Percentiles rank a stretch among this genome's conserved stretches.
Evolutionary conservation across 352 stramenopile species (phyloP).

Genomic region (Pythium vanterpoolii): DNA sequence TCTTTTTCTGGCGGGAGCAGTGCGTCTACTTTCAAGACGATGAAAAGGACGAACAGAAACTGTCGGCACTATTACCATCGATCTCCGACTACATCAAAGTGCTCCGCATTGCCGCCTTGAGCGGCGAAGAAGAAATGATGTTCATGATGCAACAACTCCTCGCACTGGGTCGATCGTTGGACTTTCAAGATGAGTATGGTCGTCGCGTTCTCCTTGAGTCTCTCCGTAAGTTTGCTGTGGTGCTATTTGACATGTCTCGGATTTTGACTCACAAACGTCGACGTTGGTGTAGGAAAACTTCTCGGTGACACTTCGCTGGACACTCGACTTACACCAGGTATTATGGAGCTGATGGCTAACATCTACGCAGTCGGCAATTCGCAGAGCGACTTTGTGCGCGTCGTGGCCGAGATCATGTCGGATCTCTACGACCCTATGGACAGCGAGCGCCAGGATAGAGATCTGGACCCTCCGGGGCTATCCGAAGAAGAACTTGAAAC

Average conservation of each 20-base stretch:
- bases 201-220: slow-evolving; percentile 63
- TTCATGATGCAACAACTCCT: slow-evolving; percentile 74
- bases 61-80: slow-evolving; percentile 48
- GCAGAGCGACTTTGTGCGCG: slow-evolving; percentile 75
- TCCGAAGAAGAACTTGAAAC: slow-evolving; percentile 52
- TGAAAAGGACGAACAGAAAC: slow-evolving; percentile 52
- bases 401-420: slow-evolving; percentile 72
- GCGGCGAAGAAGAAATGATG: slow-evolving; percentile 42
- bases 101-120: slow-evolving; percentile 40
- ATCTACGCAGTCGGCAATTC: slow-evolving; percentile 59
- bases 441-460: slow-evolving; percentile 22
- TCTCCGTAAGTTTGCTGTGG: slow-evolving; percentile 37
- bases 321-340: slow-evolving; percentile 48
- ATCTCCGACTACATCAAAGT: slow-evolving; percentile 74
- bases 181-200: slow-evolving; percentile 81
- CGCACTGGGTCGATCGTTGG: slow-evolving; percentile 52
- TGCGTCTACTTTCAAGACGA: slow-evolving; percentile 71
- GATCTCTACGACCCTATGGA: slow-evolving; percentile 78
- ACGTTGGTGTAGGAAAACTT: slow-evolving; percentile 40
- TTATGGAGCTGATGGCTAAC: slow-evolving; percentile 77
- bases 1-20: slow-evolving; percentile 83
- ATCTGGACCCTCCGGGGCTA: slow-evolving; percentile 26
- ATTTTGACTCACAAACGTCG: neutral
- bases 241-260: neutral
- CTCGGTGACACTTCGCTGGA: slow-evolving; percentile 57